A percentile compares a stretch with the other conserved stretches of the same genome.
Evolutionary conservation across 768 basidiomycete genomes (phyloP).

Genomic region (Podaxis sp.): DNA sequence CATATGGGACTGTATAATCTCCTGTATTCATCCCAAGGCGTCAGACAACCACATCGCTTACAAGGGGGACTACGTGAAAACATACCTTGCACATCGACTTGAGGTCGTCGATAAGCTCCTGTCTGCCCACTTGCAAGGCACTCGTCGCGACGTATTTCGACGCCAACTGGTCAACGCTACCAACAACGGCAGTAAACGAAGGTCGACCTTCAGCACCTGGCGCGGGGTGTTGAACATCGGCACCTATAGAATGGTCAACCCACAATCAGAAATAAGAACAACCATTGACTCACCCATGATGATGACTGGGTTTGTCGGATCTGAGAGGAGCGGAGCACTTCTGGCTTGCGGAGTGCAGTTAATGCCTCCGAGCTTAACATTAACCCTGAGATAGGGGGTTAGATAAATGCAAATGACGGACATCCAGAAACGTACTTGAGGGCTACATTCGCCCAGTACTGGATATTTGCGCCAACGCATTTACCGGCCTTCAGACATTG

Average conservation of each 20-base stretch:
- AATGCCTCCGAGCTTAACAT: slow-evolving; percentile 80
- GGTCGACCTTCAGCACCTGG: slow-evolving; percentile 70
- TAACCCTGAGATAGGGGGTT: slow-evolving; percentile 43
- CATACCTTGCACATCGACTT: slow-evolving; percentile 56
- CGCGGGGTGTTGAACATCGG: slow-evolving; percentile 77
- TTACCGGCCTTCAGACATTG: slow-evolving; percentile 69
- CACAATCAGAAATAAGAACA: not conserved
- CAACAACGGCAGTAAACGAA: slow-evolving; percentile 74
- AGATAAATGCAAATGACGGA: not conserved
- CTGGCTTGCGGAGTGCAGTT: slow-evolving; percentile 67
- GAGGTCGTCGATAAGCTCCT: slow-evolving; percentile 70
- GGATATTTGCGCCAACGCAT: slow-evolving; percentile 57
- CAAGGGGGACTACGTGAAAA: not conserved
- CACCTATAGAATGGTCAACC: slow-evolving; percentile 35
- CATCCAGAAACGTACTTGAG: slow-evolving; percentile 50
- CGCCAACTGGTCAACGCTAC: slow-evolving; percentile 63
- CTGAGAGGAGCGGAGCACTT: slow-evolving; percentile 52
- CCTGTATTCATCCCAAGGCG: slow-evolving; percentile 27
- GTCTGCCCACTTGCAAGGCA: slow-evolving; percentile 52
- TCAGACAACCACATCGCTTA: not conserved
- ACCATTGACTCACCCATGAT: slow-evolving; percentile 53
- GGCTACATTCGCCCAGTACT: slow-evolving; percentile 78
- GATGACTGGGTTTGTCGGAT: slow-evolving; percentile 66
- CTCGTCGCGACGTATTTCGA: slow-evolving; percentile 61
- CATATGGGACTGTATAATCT: slow-evolving; percentile 50